Percentiles rank a stretch among this genome's conserved stretches.
These are phyloP conservation scores for Trichoderma afroharzianum DNA, from an alignment of 2,329 filamentous ascomycete species.

Conservation along the genomic window DNA sequence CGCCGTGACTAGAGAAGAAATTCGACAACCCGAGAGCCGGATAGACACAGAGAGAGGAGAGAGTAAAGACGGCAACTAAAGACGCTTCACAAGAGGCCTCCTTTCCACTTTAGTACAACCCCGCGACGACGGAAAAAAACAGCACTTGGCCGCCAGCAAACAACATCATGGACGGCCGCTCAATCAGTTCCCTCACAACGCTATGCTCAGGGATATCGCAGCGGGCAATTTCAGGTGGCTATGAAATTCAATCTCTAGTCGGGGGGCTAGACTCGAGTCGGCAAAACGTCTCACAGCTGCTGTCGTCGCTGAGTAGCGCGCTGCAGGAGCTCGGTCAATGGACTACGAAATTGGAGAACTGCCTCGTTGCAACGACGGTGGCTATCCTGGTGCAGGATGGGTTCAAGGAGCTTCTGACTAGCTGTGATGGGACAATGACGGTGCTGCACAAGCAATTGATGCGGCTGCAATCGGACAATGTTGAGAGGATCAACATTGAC, in stretches of 20 bases:
- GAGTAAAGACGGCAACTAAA: not conserved
- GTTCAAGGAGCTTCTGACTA: constrained; percentile 27
- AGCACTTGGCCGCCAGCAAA: not conserved
- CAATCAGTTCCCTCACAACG: constrained; percentile 32
- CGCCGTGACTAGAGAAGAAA: not conserved
- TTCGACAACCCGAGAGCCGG: not conserved
- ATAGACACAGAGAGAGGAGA: not conserved
- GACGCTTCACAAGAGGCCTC: not conserved
- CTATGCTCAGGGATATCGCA: constrained; percentile 31
- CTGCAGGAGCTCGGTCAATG: constrained; percentile 28
- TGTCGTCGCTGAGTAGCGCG: constrained; percentile 24
- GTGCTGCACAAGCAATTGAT: constrained; percentile 34
- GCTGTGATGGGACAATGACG: constrained; percentile 30
- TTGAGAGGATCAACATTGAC: constrained; percentile 24
- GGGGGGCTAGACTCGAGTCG: constrained; percentile 18
- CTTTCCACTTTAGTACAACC: too few species aligned
- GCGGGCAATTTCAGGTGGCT: constrained; percentile 27
- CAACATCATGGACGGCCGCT: constrained; percentile 33
- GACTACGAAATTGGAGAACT: constrained; percentile 25
- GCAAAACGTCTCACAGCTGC: constrained; percentile 22
- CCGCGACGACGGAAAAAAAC: not conserved
- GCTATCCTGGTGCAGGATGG: constrained; percentile 30
- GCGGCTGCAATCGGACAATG: constrained; percentile 28
- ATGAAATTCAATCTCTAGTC: constrained; percentile 31
- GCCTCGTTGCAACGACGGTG: constrained; percentile 27